Base-by-base conservation (phyloP, 257 asterid species). In the Cynanchum wilfordii region DNA sequence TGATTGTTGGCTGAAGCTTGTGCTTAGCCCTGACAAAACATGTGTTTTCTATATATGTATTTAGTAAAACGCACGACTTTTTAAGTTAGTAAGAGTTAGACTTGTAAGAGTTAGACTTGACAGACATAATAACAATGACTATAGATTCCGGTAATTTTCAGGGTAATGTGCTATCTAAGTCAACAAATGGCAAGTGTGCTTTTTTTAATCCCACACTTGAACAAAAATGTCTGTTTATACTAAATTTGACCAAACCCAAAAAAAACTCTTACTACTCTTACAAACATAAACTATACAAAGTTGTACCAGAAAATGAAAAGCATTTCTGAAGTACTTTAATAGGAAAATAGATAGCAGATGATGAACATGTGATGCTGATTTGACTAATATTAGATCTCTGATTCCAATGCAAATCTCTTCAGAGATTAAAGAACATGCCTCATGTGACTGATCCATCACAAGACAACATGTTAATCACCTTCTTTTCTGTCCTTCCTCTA, bases 1-100 rank as follows among this genome's bases (percentile, higher is more conserved):
- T 45, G 73, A 60, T 66, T 71, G 70, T 30, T 36, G 76, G 70
- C 27, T 65, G 51, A 55, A 40, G 56, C 76, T 83, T 73, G 89
- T 81, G 83, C 68, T 64, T 25, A 59, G 64, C 40, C 30, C 87
- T 81, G 87, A 79, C 84, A 69, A 33, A 62, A 59, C 89, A 80
- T 83, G 85, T 83, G 85, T 80, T 73, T 63, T 52, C 75, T 42
- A n/a, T 12, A 33, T 3, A 33, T 33, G 4, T 33, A 2, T 33
- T 33, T 33, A 30, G 36, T 30, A 30, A 30, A 30, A 30, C 36
- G 3, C 36, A 2, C 2, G 3, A 2, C 36, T 30, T 30, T 30
- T 30, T 30, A 30, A 30, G 36, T 4, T 30, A 33, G 38, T n/a
- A n/a, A n/a, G n/a, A n/a, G n/a, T n/a, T n/a, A n/a, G n/a, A n/a